phyloP scores from a whole-genome alignment of 495 filamentous ascomycete genomes.

The Letharia columbiana region DNA sequence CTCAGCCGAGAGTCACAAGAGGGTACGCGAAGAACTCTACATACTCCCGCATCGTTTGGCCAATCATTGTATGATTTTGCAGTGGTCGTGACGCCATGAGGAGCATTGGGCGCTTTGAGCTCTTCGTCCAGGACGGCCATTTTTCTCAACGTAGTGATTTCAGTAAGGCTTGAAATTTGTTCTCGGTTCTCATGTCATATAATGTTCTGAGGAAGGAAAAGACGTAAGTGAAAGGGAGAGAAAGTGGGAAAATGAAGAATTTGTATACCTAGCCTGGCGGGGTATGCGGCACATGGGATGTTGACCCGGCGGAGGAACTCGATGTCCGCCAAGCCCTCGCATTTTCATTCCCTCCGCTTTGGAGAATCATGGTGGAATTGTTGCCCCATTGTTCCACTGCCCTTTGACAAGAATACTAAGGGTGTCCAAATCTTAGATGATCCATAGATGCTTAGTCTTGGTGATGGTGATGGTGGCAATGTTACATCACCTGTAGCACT shows the following conservation, averaged over 20 bases:
- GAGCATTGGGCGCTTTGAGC: background rate
- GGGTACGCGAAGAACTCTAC: background rate
- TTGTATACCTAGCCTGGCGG: background rate
- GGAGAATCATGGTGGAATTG: too few species aligned
- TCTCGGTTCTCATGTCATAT: background rate
- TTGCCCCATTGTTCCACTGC: too few species aligned
- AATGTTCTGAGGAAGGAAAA: background rate
- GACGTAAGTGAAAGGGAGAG: background rate
- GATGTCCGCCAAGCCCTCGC: background rate
- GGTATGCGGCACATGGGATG: background rate
- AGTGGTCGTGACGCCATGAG: slow-evolving; percentile 9
- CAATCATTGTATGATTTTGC: slow-evolving; percentile 25
- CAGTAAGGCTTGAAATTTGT: background rate
- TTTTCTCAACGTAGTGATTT: background rate
- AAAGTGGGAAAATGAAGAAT: background rate
- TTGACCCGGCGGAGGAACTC: slow-evolving; percentile 3
- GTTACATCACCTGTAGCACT: background rate
- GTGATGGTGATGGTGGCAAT: background rate
- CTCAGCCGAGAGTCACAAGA: background rate
- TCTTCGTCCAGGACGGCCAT: background rate
- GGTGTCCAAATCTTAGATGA: too few species aligned
- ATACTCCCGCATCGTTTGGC: slow-evolving; percentile 32
- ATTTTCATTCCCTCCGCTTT: background rate
- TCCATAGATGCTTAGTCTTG: too few species aligned
- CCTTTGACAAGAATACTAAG: too few species aligned